phyloP scores from a whole-genome alignment of 176 grass and related monocot genomes.

The Tillandsia leiboldiana region DNA sequence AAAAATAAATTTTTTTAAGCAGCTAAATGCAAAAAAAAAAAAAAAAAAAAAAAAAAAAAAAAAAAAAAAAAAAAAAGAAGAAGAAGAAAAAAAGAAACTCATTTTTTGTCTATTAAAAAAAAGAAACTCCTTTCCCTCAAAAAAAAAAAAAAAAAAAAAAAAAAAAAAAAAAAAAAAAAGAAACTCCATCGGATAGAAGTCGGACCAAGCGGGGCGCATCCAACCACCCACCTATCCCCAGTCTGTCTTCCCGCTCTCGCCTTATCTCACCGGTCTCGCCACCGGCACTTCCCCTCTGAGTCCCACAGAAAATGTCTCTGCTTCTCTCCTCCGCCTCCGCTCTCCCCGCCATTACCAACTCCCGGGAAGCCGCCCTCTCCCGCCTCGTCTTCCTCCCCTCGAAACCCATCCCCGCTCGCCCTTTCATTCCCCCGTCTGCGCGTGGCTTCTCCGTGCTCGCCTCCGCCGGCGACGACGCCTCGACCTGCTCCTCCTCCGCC shows the following conservation, averaged over 20 bases:
- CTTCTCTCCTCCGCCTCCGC: conserved; percentile 14
- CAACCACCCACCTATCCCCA: background rate
- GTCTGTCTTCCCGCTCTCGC: background rate
- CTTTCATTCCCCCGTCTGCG: background rate
- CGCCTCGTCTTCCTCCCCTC: conserved; percentile 4
- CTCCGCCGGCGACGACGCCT: conserved; percentile 17
- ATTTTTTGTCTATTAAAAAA: no score
- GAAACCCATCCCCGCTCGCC: background rate
- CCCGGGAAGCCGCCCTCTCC: background rate
- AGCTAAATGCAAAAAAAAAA: no score
- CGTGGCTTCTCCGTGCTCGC: conserved; percentile 9
- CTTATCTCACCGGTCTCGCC: conserved; percentile 1
- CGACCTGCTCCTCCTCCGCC: conserved; percentile 1
- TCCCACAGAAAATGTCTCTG: conserved; percentile 12
- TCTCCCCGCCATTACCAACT: conserved; percentile 5
- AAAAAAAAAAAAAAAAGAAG: no score
- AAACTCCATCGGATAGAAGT: no score
- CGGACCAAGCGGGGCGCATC: background rate
- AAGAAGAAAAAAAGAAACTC: no score
- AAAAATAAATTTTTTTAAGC: no score
- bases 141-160: no score
- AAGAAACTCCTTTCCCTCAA: no score
- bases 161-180: no score
- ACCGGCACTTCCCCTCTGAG: background rate
- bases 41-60: no score